Percentiles rank a stretch among this genome's conserved stretches.
Conservation (phyloP, 2,329 filamentous ascomycete species). For the Penicillium corylophilum region DNA sequence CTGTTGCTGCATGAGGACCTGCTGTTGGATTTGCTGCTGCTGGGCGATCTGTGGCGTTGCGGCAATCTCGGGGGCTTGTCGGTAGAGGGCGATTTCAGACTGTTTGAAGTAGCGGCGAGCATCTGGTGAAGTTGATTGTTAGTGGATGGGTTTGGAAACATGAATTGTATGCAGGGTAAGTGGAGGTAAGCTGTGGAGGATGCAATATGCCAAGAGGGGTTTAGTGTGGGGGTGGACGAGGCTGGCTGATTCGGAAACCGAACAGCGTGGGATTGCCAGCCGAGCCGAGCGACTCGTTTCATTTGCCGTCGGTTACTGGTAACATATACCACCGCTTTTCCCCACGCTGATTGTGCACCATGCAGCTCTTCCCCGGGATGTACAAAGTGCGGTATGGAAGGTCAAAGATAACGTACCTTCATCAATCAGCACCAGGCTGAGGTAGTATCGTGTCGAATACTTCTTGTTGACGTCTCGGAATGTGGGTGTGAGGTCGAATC, state of each 20-base stretch:
- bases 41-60: slow-evolving; percentile 41
- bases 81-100: slow-evolving; percentile 94
- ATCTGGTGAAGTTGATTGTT: slow-evolving; percentile 54
- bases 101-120: slow-evolving; percentile 98
- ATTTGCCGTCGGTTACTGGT: slow-evolving; percentile 41
- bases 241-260: slow-evolving; percentile 15
- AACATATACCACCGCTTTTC: slow-evolving; percentile 5
- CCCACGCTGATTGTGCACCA: neutral
- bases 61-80: slow-evolving; percentile 61
- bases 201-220: slow-evolving; percentile 20
- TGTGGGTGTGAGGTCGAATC: slow-evolving; percentile 95
- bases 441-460: slow-evolving; percentile 96
- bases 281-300: slow-evolving; percentile 28
- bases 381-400: neutral
- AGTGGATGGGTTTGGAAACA: slow-evolving; percentile 5
- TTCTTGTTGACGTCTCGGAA: slow-evolving; percentile 99
- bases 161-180: neutral
- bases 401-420: slow-evolving; percentile 60
- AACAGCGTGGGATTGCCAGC: slow-evolving; percentile 14
- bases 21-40: slow-evolving; percentile 42
- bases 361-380: neutral
- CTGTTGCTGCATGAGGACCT: slow-evolving; percentile 35
- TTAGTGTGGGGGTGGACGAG: slow-evolving; percentile 34
- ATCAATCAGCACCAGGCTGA: slow-evolving; percentile 92
- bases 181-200: no score